Conservation (phyloP, 176 grass and related monocot genomes). For the Neostapfia colusana region DNA sequence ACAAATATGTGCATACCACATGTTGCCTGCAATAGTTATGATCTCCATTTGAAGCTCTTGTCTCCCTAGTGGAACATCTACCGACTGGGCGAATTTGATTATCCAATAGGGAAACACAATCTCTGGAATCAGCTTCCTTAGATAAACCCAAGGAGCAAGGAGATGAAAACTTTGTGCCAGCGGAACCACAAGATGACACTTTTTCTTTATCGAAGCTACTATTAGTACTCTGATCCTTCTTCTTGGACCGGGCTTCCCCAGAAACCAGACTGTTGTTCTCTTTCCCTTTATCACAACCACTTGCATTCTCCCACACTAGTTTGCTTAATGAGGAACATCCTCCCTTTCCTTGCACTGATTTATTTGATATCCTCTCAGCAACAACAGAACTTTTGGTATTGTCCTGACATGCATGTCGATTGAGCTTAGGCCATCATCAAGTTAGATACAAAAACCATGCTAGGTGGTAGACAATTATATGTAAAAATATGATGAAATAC, state of each 20-base stretch:
- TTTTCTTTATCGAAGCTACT: conserved; percentile 59
- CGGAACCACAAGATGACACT: conserved; percentile 86
- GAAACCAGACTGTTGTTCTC: conserved; percentile 11
- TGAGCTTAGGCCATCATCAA: conserved; percentile 19
- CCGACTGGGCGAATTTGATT: conserved; percentile 37
- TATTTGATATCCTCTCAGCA: conserved; percentile 48
- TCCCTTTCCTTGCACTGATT: conserved; percentile 47
- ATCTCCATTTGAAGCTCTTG: conserved; percentile 37
- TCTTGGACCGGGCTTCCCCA: conserved; percentile 41
- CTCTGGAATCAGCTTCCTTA: conserved; percentile 54
- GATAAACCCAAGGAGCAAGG: conserved; percentile 46
- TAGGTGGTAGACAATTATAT: conserved; percentile 11
- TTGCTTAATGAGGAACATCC: conserved; percentile 47
- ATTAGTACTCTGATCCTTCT: conserved; percentile 43
- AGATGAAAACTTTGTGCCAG: conserved; percentile 52
- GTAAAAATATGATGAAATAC: conserved; percentile 26
- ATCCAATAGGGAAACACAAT: conserved; percentile 45
- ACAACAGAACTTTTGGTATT: conserved; percentile 38
- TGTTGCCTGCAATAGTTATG: conserved; percentile 29
- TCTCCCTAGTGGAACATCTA: conserved; percentile 35
- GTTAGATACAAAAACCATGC: neutral
- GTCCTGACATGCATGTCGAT: conserved; percentile 36
- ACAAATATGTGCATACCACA: conserved; percentile 46
- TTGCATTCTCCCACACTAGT: conserved; percentile 26
- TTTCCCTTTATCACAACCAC: conserved; percentile 46